These are phyloP conservation scores for Fomitopsis pulvina DNA, from an alignment of 768 basidiomycete genomes.

Conservation along the genomic window DNA sequence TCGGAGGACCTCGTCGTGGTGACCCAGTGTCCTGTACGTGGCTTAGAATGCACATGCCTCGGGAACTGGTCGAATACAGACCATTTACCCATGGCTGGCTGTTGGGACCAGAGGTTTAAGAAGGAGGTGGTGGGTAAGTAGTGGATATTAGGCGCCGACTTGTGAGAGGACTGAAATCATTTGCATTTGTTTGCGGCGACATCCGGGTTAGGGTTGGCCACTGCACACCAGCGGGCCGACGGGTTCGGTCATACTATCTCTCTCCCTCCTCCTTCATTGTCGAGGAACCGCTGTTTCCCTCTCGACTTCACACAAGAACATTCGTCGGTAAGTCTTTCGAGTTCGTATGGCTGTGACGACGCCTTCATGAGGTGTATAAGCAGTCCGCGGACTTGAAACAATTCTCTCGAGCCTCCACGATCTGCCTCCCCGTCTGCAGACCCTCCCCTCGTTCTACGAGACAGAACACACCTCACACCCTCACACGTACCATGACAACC, in stretches of 20 bases:
- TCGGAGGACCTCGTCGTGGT: constrained; percentile 66
- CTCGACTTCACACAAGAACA: not conserved
- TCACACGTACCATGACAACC: constrained; percentile 32
- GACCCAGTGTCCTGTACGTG: constrained; percentile 55
- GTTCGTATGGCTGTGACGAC: too few relatives aligned
- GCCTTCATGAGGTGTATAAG: too few relatives aligned
- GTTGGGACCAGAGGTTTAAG: not conserved
- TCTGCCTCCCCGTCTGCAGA: too few relatives aligned
- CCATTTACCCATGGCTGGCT: constrained; percentile 63
- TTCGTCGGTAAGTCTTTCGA: not conserved
- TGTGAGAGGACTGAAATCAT: not conserved
- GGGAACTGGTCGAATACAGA: constrained; percentile 28
- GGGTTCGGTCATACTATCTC: not conserved
- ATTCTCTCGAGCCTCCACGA: too few relatives aligned
- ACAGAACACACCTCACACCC: constrained; percentile 1
- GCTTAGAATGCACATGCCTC: constrained; percentile 11
- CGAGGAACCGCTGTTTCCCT: not conserved
- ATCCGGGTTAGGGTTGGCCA: not conserved
- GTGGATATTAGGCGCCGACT: too few relatives aligned
- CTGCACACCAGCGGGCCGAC: not conserved
- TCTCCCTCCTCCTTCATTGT: not conserved
- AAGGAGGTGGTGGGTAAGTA: not conserved
- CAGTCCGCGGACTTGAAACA: too few relatives aligned
- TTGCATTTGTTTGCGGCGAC: not conserved
- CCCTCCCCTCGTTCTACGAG: not conserved